A percentile compares a stretch with the other conserved stretches of the same genome.
phyloP scores from a whole-genome alignment of 495 filamentous ascomycete genomes.

The Xylaria bambusicola region DNA sequence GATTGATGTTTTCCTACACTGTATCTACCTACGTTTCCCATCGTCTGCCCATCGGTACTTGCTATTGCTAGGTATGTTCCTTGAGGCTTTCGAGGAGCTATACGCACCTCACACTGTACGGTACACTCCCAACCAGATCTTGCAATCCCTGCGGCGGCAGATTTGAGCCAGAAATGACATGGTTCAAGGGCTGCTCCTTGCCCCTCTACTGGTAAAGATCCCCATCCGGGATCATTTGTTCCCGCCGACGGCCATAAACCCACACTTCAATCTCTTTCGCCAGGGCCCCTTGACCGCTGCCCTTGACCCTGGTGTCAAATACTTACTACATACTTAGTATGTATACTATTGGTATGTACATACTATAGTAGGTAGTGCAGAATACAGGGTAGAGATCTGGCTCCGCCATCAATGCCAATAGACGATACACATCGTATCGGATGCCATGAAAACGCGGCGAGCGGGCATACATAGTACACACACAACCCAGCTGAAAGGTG shows the following conservation, averaged over 20 bases:
- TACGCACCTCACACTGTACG: neutral
- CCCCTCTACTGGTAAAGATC: neutral
- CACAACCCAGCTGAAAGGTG: neutral
- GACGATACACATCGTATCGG: conserved; percentile 1
- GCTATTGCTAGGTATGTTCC: too few relatives aligned
- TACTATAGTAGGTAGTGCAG: neutral
- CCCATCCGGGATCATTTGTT: conserved; percentile 5
- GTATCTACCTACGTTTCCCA: too few relatives aligned
- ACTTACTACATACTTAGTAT: neutral
- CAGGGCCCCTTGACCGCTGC: conserved; percentile 2
- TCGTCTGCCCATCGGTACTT: too few relatives aligned
- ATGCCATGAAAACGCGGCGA: neutral
- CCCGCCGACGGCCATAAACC: neutral
- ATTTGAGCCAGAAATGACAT: conserved; percentile 18
- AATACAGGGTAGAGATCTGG: neutral
- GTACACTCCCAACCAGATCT: conserved; percentile 13
- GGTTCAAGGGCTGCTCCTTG: conserved; percentile 3
- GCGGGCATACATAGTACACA: neutral
- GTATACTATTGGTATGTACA: neutral
- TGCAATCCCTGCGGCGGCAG: conserved; percentile 14
- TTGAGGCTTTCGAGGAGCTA: neutral
- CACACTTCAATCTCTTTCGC: conserved; percentile 9
- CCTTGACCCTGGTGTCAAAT: conserved; percentile 15
- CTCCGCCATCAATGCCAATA: neutral
- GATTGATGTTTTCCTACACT: too few relatives aligned